Evolutionary conservation across 2,329 filamentous ascomycete genomes (phyloP).

Genomic region (Neonectria ditissima): DNA sequence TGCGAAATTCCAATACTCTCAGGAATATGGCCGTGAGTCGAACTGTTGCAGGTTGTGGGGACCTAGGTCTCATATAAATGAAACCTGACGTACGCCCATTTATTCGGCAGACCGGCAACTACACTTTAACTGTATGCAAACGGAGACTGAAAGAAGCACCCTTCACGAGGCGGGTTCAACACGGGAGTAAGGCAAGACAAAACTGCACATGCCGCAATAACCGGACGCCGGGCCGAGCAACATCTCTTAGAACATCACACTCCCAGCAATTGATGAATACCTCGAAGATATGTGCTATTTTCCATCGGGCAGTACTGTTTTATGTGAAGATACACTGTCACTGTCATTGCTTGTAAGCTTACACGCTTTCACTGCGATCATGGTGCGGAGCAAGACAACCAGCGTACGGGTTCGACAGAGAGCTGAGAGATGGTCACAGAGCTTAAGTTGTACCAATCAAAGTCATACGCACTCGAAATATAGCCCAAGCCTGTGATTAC

Average conservation of each 20-base stretch:
- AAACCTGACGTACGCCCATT: neutral
- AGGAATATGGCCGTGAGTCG: neutral
- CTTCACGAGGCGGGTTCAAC: neutral
- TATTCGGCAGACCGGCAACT: neutral
- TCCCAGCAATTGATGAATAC: neutral
- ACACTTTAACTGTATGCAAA: neutral
- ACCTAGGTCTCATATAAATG: neutral
- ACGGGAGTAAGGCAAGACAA: neutral
- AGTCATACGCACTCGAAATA: neutral
- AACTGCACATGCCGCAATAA: neutral
- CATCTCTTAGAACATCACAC: neutral
- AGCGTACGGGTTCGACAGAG: neutral
- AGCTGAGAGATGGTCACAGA: neutral
- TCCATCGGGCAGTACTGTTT: neutral
- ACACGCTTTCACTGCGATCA: neutral
- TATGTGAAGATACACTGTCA: neutral
- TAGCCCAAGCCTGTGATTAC: neutral
- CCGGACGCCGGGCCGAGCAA: neutral
- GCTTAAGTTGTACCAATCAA: neutral
- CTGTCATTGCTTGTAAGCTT: neutral
- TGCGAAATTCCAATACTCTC: neutral
- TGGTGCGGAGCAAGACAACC: neutral
- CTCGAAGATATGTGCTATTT: neutral
- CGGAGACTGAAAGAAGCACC: neutral
- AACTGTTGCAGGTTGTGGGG: neutral